Percentiles rank a stretch among this genome's conserved stretches.
phyloP scores from a whole-genome alignment of 2,329 filamentous ascomycete genomes.

The Balansia obtecta region DNA sequence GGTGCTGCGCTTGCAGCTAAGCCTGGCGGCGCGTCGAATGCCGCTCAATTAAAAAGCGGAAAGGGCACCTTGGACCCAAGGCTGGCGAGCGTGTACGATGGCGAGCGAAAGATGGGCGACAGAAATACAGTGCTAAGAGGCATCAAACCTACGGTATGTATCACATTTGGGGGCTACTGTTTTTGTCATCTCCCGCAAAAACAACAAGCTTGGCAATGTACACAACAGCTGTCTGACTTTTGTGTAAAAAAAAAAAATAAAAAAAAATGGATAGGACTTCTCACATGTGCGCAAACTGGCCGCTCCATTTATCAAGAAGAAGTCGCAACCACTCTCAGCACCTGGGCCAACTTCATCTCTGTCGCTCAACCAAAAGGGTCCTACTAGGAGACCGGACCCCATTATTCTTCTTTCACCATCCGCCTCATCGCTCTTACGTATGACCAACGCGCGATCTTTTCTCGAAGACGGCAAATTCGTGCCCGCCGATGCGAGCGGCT shows the following conservation, averaged over 20 bases:
- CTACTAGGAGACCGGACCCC: slow-evolving; percentile 51
- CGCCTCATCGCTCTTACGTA: slow-evolving; percentile 83
- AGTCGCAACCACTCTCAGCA: slow-evolving; percentile 30
- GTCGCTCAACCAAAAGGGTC: slow-evolving; percentile 40
- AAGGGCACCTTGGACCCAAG: slow-evolving; percentile 66
- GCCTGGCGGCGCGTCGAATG: slow-evolving; percentile 28
- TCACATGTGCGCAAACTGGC: slow-evolving; percentile 84
- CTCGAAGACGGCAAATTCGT: slow-evolving; percentile 74
- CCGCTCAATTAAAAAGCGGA: slow-evolving; percentile 37
- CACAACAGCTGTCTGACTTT: neutral
- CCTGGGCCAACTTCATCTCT: slow-evolving; percentile 32
- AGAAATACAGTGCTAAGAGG: slow-evolving; percentile 80
- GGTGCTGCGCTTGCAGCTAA: slow-evolving; percentile 18
- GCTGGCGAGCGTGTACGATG: slow-evolving; percentile 77
- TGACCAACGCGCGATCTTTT: slow-evolving; percentile 93
- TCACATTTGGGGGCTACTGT: neutral
- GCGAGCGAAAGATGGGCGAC: slow-evolving; percentile 85
- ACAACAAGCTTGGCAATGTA: neutral
- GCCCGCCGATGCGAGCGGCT: slow-evolving; percentile 58
- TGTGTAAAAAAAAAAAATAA: neutral
- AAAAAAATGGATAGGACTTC: slow-evolving; percentile 62
- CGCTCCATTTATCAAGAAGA: slow-evolving; percentile 58
- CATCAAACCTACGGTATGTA: slow-evolving; percentile 70
- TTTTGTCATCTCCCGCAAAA: too few species aligned
- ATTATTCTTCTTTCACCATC: slow-evolving; percentile 97